Percentiles rank a stretch among this genome's conserved stretches.
Evolutionary conservation across 148 eudicot genomes (phyloP).

Genomic region (Simmondsia chinensis): DNA sequence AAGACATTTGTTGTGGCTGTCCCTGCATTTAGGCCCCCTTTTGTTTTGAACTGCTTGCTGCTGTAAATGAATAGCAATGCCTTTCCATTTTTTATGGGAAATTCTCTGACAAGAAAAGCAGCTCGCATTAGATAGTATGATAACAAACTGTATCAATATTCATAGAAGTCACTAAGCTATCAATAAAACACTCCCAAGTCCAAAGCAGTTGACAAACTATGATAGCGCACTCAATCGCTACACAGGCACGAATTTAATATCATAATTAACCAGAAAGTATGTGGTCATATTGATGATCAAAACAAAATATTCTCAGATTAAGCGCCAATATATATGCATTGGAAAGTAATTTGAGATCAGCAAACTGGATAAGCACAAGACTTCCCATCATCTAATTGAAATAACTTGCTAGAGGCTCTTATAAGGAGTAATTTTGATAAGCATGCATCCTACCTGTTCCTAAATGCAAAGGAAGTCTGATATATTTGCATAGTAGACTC

Average conservation of each 20-base stretch:
- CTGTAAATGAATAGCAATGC: constrained; percentile 64
- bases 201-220: no score
- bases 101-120: constrained; percentile 38
- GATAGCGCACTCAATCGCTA: no score
- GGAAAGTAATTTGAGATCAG: no score
- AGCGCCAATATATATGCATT: no score
- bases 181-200: background rate
- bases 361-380: background rate
- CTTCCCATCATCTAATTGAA: background rate
- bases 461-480: constrained; percentile 73
- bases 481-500: constrained; percentile 74
- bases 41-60: constrained; percentile 74
- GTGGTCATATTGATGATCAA: no score
- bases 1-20: constrained; percentile 88
- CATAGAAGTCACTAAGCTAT: background rate
- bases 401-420: no score
- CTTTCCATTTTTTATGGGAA: constrained; percentile 62
- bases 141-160: background rate
- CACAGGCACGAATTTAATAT: no score
- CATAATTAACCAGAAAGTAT: no score
- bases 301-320: no score
- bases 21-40: constrained; percentile 72
- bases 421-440: background rate
- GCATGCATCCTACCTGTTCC: constrained; percentile 60
- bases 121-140: no score